Base-by-base conservation (phyloP, 148 eudicot species). In the Nyssa sinensis region DNA sequence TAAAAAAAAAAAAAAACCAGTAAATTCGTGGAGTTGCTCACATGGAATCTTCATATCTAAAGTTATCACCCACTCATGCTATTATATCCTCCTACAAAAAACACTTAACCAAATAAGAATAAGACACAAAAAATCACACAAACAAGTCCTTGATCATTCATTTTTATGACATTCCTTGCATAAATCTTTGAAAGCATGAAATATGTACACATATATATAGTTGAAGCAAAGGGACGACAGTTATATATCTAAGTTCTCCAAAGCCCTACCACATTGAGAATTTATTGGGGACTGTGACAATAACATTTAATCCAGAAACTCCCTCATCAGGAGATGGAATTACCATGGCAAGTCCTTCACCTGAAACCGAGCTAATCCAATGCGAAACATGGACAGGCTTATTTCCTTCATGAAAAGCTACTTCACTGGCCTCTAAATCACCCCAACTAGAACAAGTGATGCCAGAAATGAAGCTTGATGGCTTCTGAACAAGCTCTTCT, bases 361-460 rank as follows among this genome's bases (percentile, higher is more conserved):
- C 75, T 57, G 61, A 31, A 13, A 61, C 73, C 6, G 81, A 81
- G 44, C 73, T 68, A 59, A 85, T 70, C 91, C 91, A 88, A 39
- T 78, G 61, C 10, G 88, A 80, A 61, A 60, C 80, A 60, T 67
- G 27, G 34, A 33, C 59, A 57, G 84, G 82, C 70, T 63, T 70
- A 51, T 73, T 85, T 31, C 74, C 87, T 39, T 47, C 68, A 49
- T 51, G 23, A 16, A 78, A 85, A 39, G 63, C 32, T 9, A 81
- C 44, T 61, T 77, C 75, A 27, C 72, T 75, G 16, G 81, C 72
- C 34, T 69, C 75, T 37, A 88, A 77, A 51, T 77, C 81, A 34
- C 75, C 87, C 85, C 81, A 83, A 23, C 24, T 75, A 5, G 9
- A 32, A 39, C 66, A 57, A 17, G 9, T 61, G 55, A 79, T 17